Base-by-base conservation (phyloP, 208 protist genomes). In the Trypanosoma conorhini region DNA sequence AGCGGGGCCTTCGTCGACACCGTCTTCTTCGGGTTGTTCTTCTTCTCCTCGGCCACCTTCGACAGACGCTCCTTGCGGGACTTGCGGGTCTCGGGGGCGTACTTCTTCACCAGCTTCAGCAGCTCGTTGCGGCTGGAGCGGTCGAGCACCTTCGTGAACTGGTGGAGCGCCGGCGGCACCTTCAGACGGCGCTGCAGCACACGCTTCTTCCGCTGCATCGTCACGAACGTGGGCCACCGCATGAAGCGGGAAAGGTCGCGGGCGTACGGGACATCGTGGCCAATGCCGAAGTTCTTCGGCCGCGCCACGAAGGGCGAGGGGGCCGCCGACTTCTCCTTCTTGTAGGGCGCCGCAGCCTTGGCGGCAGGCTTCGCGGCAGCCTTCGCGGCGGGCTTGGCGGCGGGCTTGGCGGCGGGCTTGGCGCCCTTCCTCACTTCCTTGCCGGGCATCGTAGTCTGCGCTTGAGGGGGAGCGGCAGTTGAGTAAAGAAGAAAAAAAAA, bases 181-280 rank as follows among this genome's bases (percentile, higher is more conserved):
- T 99, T 99, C 35, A 99, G 89, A 77, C 99, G 93, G 80, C 98
- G 83, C 79, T 98, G 82, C 38, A 99, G 93, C 72, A 99, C 92
- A 55, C 91, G 79, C 77, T 98, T 94, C 92, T 99, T 98, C 66
- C 99, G 90, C 94, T 99, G 99, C 73, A 99, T 86, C 62, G 95
- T 96, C 73, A 99, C 91, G 77, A 99, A 99, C 78, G 94, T 96
- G 73, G 99, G 99, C 96, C 96, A 99, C 75, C 96, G 98, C 72
- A 99, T 98, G 76, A 98, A 99, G 72, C 98, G 93, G 48, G 90
- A 97, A 26, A 99, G 80, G 83, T 99, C 98, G 57, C 94, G 87
- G 35, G 89, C 91, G 74, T 97, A 98, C 66, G 91, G 89, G 35
- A 99, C 80, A 79, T 98, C 91, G 50, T 92, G 82, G 69, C 98